Evolutionary conservation across 176 grass and related monocot species (phyloP), one percentile per base, ranked within the genome.

Genomic region (Urochloa ruziziensis): DNA sequence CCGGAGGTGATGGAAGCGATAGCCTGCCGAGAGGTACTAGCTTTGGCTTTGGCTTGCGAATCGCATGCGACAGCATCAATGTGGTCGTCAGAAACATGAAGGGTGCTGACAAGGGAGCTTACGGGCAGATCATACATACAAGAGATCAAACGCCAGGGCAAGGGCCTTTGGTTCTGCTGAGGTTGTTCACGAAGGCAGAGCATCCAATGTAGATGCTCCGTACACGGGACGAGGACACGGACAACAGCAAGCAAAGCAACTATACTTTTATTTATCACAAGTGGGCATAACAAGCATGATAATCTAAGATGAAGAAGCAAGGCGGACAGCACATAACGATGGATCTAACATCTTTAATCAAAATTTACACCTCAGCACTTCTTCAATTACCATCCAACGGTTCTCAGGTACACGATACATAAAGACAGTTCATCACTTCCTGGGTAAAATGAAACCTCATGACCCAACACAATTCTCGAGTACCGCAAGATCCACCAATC

Each of bases 361-460:
- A 85, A 83, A 80, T 67, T 69, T 75, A 80, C 70, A 81, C 69
- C 62, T 75, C 76, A 44, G 77, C 82, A 70, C 19, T 83, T 60
- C n/a, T 57, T 75, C 85, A 21, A 71, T 83, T 83, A 60, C 49
- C 61, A 62, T 16, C 30, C 12, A 71, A 62, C 10, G 65, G 35
- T 70, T 78, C 46, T 35, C 58, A 11, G 42, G 28, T 77, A 74
- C 70, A 73, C 10, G 58, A 74, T 19, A 74, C 42, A 74, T 18
- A 62, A 52, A 43, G 43, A 63, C 33, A 17, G 10, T 80, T 40
- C 10, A 47, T 27, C 2, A 12, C 9, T 81, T 62, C 70, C 52
- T 52, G 28, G 32, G 28, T 16, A n/a, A 66, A 70, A 76, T 39
- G 33, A 84, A 67, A 67, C 40, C 67, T 59, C 58, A 33, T 67